Conservation (phyloP, 176 grass and related monocot species). For the Avena insularis region DNA sequence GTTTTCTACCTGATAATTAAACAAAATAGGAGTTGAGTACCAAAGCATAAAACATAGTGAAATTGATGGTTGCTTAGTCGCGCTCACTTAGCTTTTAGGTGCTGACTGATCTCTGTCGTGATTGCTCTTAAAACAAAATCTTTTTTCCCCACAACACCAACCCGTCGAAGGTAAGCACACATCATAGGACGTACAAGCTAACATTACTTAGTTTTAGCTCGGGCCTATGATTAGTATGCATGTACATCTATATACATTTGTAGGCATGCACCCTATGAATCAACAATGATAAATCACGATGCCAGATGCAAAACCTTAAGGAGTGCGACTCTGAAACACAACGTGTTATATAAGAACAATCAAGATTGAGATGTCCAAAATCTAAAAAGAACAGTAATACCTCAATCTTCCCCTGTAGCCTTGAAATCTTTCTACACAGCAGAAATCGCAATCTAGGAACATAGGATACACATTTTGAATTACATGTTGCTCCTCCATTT, state of each 20-base stretch:
- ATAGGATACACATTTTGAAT: neutral
- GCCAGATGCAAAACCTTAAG: too few species aligned
- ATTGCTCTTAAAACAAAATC: slow-evolving; percentile 68
- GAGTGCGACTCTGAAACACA: too few species aligned
- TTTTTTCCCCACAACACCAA: slow-evolving; percentile 74
- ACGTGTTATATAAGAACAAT: too few species aligned
- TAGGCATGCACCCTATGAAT: too few species aligned
- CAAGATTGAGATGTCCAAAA: too few species aligned
- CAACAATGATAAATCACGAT: too few species aligned
- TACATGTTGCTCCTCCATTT: neutral
- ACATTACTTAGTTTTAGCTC: too few species aligned
- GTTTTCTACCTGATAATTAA: slow-evolving; percentile 37
- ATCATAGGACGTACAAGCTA: neutral
- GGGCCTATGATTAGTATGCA: too few species aligned
- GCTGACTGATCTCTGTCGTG: slow-evolving; percentile 82
- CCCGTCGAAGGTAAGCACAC: slow-evolving; percentile 45
- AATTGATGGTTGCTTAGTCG: slow-evolving; percentile 43
- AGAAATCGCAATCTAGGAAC: neutral
- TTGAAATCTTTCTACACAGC: slow-evolving; percentile 78
- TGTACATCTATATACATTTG: too few species aligned
- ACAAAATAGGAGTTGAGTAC: slow-evolving; percentile 26
- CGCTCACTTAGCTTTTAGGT: slow-evolving; percentile 83
- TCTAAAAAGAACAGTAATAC: neutral
- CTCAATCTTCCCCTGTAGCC: slow-evolving; percentile 75
- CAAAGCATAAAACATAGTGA: neutral